A percentile compares a stretch with the other conserved stretches of the same genome.
These are phyloP conservation scores for Tetracentron sinense DNA, from an alignment of 164 flowering plant genomes.

Conservation along the genomic window DNA sequence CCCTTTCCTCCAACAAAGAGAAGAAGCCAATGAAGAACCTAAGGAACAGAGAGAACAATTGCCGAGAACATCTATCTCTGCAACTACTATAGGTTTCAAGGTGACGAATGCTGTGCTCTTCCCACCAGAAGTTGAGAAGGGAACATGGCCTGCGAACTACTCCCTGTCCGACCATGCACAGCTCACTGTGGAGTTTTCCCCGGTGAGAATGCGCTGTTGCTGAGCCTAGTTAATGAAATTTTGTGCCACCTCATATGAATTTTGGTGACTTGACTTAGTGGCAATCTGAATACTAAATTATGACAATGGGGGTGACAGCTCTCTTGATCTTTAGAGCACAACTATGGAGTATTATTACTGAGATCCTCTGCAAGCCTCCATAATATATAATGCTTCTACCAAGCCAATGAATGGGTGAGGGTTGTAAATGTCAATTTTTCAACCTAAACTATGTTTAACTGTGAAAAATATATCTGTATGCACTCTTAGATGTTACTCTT, in stretches of 20 bases:
- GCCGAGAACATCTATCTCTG: neutral
- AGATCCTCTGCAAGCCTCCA: neutral
- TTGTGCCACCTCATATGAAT: neutral
- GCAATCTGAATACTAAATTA: neutral
- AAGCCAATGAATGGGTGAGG: neutral
- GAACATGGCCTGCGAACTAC: conserved; percentile 28
- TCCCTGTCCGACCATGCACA: conserved; percentile 25
- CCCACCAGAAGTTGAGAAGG: conserved; percentile 26
- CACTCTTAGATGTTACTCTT: too few relatives aligned
- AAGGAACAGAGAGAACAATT: neutral
- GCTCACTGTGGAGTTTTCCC: conserved; percentile 26
- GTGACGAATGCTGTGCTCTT: conserved; percentile 22
- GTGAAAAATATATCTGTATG: too few relatives aligned
- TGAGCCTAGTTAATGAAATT: neutral
- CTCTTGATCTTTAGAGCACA: neutral
- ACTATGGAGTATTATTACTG: too few relatives aligned
- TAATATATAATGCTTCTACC: neutral
- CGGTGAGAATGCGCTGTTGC: conserved; percentile 9
- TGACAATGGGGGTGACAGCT: neutral
- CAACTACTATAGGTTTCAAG: conserved; percentile 19
- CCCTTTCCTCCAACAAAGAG: conserved; percentile 2
- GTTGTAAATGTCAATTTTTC: neutral
- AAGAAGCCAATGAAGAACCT: conserved; percentile 8
- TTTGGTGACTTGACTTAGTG: neutral
- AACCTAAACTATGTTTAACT: neutral